Conservation (phyloP, 2,329 filamentous ascomycete genomes). For the Penicillium italicum region DNA sequence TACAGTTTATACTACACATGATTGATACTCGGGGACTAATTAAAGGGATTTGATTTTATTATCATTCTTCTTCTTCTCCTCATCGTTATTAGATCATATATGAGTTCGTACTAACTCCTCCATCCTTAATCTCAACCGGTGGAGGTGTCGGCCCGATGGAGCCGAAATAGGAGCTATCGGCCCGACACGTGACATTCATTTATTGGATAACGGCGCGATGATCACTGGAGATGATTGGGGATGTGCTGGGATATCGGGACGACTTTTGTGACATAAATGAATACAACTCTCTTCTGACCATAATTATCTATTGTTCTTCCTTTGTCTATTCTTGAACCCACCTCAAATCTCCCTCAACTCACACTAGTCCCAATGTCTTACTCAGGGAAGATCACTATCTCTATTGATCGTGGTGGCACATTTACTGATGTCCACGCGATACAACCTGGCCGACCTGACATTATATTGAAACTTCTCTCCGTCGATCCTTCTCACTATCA, state of each 20-base stretch:
- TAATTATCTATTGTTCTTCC: neutral
- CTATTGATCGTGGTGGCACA: conserved; percentile 41
- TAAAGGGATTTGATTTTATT: neutral
- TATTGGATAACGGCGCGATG: neutral
- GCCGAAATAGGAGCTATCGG: conserved; percentile 20
- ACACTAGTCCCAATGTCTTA: conserved; percentile 21
- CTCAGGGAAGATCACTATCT: conserved; percentile 35
- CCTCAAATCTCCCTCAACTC: neutral
- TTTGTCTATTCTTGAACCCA: neutral
- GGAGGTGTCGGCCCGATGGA: conserved; percentile 21
- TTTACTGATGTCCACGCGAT: conserved; percentile 41
- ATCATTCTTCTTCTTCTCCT: too few relatives aligned
- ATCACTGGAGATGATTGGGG: neutral
- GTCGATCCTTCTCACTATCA: conserved; percentile 41
- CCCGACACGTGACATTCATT: conserved; percentile 29
- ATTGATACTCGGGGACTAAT: neutral
- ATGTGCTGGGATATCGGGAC: neutral
- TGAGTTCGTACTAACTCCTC: neutral
- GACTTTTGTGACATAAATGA: conserved; percentile 8
- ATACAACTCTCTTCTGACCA: neutral
- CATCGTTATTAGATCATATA: neutral
- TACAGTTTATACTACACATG: neutral
- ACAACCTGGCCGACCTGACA: conserved; percentile 36
- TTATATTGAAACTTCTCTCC: conserved; percentile 41
- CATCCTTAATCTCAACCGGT: neutral